Evolutionary conservation across 2,329 filamentous ascomycete genomes (phyloP), one percentile per base, ranked within the genome.

Genomic region (Torrubiella hemipterigena): DNA sequence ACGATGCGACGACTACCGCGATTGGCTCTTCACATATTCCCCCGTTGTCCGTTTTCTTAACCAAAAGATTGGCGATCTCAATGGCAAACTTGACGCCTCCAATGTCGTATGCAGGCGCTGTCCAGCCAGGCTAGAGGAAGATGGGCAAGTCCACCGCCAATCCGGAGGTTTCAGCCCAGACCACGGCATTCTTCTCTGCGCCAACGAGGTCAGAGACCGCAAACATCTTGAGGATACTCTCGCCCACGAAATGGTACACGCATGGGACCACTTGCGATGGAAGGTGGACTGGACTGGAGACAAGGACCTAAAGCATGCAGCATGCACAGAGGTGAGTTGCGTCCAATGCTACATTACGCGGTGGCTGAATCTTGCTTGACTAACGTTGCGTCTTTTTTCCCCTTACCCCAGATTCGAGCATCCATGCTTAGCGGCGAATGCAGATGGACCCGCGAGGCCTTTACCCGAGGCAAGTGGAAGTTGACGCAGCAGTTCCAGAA

Each of bases 211-310:
- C 50, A 67, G 79, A 36, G 77, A 85, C 50, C 65, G 76, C 35
- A 77, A 77, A 19, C 85, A 94, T 51, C 56, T 94, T 44, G 91
- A 98, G 61, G 91, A 98, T 54, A 94, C 87, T 9, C 64, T 98
- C 48, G 79, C 87, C 17, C 91, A 98, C 56, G 91, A 98, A 62
- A 93, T 98, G 85, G 81, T 98, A 32, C 91, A 98, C 55, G 87
- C 87, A 2, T 96, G 86, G 67, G 91, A 98, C 53, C 81, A 93
- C 53, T 51, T 96, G 44, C 65, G 89, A 40, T 98, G 85, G 65
- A 91, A 94, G 57, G 77, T 95, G 27, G 80, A 96, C 50, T 83
- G 81, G 63, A 56, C 63, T n/a, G 73, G 67, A 5, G 64, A 69
- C 44, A 82, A 61, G 61, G 65, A 85, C 52, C 53, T 98, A 56